A percentile compares a stretch with the other conserved stretches of the same genome.
phyloP scores from a whole-genome alignment of 2,329 filamentous ascomycete species.

The Trichoderma asperellum region DNA sequence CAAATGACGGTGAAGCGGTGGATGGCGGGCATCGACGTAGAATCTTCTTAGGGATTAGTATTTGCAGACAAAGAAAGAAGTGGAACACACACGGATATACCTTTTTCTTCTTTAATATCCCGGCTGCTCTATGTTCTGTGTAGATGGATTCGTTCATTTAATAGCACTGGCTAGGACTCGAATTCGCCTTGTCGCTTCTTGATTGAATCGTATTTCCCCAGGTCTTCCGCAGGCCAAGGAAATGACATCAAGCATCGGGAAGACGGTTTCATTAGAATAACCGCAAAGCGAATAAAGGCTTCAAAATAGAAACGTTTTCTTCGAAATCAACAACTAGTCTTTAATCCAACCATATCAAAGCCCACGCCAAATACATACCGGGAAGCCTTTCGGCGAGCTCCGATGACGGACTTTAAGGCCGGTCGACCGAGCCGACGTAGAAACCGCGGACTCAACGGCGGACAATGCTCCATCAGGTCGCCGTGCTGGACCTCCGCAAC shows the following conservation, averaged over 20 bases:
- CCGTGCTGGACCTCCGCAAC: background rate
- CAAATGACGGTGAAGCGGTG: background rate
- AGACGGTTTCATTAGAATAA: background rate
- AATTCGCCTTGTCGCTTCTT: background rate
- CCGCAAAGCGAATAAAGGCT: background rate
- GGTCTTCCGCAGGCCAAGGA: background rate
- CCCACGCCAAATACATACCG: background rate
- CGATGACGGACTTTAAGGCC: conserved; percentile 10
- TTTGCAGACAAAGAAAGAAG: background rate
- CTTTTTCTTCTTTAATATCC: background rate
- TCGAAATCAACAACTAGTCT: background rate
- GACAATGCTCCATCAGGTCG: background rate
- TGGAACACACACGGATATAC: background rate
- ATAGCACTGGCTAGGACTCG: background rate
- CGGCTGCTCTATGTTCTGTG: background rate
- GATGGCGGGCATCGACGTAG: background rate
- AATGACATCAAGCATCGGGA: background rate
- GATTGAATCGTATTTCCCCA: background rate
- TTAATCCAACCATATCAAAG: background rate
- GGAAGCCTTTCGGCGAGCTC: background rate
- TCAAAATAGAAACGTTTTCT: background rate
- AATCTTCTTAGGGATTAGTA: background rate
- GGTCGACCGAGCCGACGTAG: conserved; percentile 7
- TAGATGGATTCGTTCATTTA: background rate
- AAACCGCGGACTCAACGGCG: background rate